Evolutionary conservation across 2,329 filamentous ascomycete genomes (phyloP).

Genomic region (Pestalotiopsis sp.): DNA sequence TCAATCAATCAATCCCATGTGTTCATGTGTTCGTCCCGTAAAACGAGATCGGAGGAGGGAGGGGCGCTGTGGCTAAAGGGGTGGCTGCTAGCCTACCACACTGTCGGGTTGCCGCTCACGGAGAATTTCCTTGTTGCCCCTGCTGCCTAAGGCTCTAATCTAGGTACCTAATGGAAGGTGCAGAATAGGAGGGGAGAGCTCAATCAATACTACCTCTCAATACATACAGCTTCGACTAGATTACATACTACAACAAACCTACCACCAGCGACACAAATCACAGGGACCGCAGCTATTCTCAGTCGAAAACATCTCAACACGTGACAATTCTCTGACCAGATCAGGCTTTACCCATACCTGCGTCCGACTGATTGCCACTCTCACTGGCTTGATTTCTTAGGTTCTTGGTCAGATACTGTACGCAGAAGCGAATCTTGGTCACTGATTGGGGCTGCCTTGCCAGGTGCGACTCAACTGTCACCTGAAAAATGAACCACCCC

Average conservation of each 20-base stretch:
- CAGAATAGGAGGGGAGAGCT: background rate
- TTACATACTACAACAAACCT: too few relatives aligned
- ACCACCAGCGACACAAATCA: too few relatives aligned
- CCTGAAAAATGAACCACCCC: background rate
- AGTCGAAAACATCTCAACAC: too few relatives aligned
- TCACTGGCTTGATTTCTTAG: background rate
- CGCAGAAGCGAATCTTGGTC: background rate
- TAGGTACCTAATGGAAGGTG: background rate
- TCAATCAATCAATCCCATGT: background rate
- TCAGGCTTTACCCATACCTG: too few relatives aligned
- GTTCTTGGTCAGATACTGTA: background rate
- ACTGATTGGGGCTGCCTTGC: background rate
- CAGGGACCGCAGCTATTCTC: too few relatives aligned
- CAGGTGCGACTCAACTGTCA: background rate
- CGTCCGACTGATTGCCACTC: background rate
- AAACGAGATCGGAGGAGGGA: background rate
- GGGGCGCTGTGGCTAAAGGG: constrained; percentile 7
- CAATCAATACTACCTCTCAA: too few relatives aligned
- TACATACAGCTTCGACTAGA: too few relatives aligned
- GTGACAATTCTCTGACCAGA: too few relatives aligned
- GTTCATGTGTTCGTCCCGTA: background rate
- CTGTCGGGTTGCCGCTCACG: constrained; percentile 1
- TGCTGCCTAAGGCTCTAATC: background rate
- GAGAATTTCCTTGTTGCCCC: background rate
- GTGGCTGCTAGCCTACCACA: constrained; percentile 13